Conservation (phyloP, 2,329 filamentous ascomycete genomes). For the Emericellopsis cladophorae region DNA sequence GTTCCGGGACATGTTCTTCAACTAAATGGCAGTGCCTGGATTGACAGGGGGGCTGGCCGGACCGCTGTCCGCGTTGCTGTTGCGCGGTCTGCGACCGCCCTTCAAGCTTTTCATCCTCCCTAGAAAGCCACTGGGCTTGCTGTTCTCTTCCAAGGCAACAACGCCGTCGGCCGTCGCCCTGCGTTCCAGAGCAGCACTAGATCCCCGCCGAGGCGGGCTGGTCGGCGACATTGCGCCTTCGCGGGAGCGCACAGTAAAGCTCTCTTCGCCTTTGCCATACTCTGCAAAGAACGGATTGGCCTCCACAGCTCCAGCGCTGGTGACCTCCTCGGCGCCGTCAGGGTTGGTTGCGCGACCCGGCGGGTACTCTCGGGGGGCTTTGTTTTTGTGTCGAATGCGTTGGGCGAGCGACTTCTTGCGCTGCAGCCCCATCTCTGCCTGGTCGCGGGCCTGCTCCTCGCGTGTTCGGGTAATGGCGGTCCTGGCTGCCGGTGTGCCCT, state of each 20-base stretch:
- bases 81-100: conserved; percentile 41
- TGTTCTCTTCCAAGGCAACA: conserved; percentile 22
- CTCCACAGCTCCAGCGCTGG: conserved; percentile 15
- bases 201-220: conserved; percentile 37
- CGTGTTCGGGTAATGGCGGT: conserved; percentile 66
- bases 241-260: conserved; percentile 30
- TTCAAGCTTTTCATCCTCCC: conserved; percentile 75
- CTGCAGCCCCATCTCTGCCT: conserved; percentile 41
- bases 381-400: conserved; percentile 75
- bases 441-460: conserved; percentile 51
- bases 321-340: conserved; percentile 20
- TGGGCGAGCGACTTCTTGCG: conserved; percentile 94
- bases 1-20: conserved; percentile 4
- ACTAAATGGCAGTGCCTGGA: conserved; percentile 27
- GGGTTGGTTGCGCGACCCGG: conserved; percentile 46
- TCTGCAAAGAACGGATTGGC: conserved; percentile 77
- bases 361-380: conserved; percentile 47
- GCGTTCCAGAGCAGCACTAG: conserved; percentile 41
- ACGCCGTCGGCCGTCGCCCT: conserved; percentile 48
- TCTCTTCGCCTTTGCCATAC: conserved; percentile 47
- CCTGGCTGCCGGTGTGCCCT: conserved; percentile 79
- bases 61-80: conserved; percentile 19
- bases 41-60: conserved; percentile 5
- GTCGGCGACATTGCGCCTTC: conserved; percentile 31
- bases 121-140: conserved; percentile 50